Conservation (phyloP, 2,329 filamentous ascomycete species). For the Fusarium xylarioides region DNA sequence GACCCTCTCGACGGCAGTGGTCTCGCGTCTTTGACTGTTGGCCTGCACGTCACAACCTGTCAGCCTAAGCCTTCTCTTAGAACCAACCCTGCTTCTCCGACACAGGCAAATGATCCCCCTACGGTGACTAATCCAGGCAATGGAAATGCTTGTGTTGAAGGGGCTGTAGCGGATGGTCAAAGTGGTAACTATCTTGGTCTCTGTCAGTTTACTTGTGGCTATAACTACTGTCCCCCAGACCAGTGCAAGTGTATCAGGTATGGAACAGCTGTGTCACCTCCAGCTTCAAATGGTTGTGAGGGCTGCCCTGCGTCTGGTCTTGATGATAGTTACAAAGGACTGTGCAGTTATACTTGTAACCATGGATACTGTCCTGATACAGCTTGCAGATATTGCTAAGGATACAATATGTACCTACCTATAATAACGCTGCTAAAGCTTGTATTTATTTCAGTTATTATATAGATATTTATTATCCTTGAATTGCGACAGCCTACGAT, state of each 20-base stretch:
- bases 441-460: too few species aligned
- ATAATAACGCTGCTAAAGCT: too few species aligned
- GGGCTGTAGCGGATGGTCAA: constrained; percentile 44
- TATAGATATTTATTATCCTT: too few species aligned
- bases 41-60: constrained; percentile 45
- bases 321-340: constrained; percentile 51
- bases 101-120: constrained; percentile 47
- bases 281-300: constrained; percentile 37
- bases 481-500: too few species aligned
- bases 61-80: constrained; percentile 45
- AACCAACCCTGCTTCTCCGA: constrained; percentile 45
- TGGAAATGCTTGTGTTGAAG: constrained; percentile 38
- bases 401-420: too few species aligned
- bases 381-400: constrained; percentile 41
- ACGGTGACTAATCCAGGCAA: background rate
- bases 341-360: constrained; percentile 58
- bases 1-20: constrained; percentile 43
- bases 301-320: constrained; percentile 48
- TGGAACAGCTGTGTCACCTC: constrained; percentile 42
- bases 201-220: constrained; percentile 46
- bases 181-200: constrained; percentile 48
- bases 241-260: constrained; percentile 47
- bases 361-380: constrained; percentile 56
- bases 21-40: constrained; percentile 41
- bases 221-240: constrained; percentile 47